These are phyloP conservation scores for Helminthosporium solani DNA, from an alignment of 2,329 filamentous ascomycete species.

Conservation along the genomic window DNA sequence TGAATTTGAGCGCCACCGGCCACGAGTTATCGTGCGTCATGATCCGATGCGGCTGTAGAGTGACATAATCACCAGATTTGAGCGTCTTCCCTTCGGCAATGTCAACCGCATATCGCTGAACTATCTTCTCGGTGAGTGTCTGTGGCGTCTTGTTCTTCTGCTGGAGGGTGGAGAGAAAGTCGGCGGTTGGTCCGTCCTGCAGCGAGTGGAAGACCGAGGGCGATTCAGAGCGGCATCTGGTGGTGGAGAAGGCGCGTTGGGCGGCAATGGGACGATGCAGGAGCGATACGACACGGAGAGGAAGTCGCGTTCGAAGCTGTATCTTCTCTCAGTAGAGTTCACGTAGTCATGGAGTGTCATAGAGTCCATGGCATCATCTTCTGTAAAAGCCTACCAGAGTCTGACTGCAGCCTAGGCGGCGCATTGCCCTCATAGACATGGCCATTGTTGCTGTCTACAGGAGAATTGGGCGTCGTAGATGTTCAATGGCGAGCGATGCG, in stretches of 20 bases:
- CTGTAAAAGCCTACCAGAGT: slow-evolving; percentile 26
- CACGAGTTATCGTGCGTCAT: slow-evolving; percentile 88
- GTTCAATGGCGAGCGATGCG: no score
- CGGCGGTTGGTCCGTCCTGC: slow-evolving; percentile 59
- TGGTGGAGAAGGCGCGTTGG: slow-evolving; percentile 31
- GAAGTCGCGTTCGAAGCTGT: slow-evolving; percentile 28
- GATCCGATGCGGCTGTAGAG: slow-evolving; percentile 67
- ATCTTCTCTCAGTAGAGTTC: not conserved
- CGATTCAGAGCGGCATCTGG: slow-evolving; percentile 20
- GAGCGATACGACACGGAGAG: slow-evolving; percentile 27
- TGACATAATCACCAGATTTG: slow-evolving; percentile 80
- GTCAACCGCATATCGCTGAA: slow-evolving; percentile 77
- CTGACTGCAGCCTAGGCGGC: slow-evolving; percentile 33
- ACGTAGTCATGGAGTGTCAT: no score
- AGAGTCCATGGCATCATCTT: no score
- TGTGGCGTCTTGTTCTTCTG: slow-evolving; percentile 58
- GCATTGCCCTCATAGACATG: slow-evolving; percentile 39
- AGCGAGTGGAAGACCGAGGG: slow-evolving; percentile 60
- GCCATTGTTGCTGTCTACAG: slow-evolving; percentile 29
- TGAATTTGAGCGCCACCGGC: slow-evolving; percentile 76
- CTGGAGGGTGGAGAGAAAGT: slow-evolving; percentile 71
- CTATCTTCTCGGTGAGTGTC: slow-evolving; percentile 89
- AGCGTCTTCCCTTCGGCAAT: slow-evolving; percentile 74
- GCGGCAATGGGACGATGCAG: slow-evolving; percentile 22
- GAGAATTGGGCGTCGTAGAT: no score